Evolutionary conservation across 148 eudicot genomes (phyloP), one percentile per base, ranked within the genome.

Genomic region (Oxyria digyna): DNA sequence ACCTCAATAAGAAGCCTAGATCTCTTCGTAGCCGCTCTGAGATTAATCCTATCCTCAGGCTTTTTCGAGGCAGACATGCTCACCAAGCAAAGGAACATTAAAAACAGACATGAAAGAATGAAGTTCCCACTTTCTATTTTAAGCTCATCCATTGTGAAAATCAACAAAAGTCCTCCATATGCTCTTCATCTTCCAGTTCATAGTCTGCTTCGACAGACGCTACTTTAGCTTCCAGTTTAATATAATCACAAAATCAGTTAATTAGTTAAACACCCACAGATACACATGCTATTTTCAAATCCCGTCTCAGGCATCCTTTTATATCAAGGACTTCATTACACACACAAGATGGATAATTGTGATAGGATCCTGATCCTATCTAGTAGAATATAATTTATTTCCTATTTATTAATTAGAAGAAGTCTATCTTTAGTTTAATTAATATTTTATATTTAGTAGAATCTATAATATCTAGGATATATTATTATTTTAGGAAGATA

Each of bases 141-240:
- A 66, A 32, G 17, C n/a, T 72, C 72, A 5, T 67, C 68, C 24
- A 76, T 68, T 42, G 82, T 50, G 69, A 77, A 71, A 72, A n/a
- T n/a, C 79, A 77, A 63, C 72, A 85, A 71, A 85, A 81, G 80
- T 92, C 98, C 79, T 92, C 98, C 18, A 93, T 86, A 73, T 84
- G 95, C 41, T 89, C 96, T 73, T 83, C 88, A 71, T 84, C 90
- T 78, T 87, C 95, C 64, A 83, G 82, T 0, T 86, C 92, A 71
- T 82, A 84, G 82, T 75, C 79, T 71, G 84, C 91, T 79, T 89
- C 98, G 62, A 93, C 90, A 77, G 78, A 93, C 74, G 87, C 98
- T 21, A 75, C 73, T 76, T 76, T 87, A 33, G 73, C 62, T 74
- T 86, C 89, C 89, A 86, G 74, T 65, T 73, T 26, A 35, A 66